phyloP scores from a whole-genome alignment of 1,139 yeast species.

The Protomyces lactucae-debilis region DNA sequence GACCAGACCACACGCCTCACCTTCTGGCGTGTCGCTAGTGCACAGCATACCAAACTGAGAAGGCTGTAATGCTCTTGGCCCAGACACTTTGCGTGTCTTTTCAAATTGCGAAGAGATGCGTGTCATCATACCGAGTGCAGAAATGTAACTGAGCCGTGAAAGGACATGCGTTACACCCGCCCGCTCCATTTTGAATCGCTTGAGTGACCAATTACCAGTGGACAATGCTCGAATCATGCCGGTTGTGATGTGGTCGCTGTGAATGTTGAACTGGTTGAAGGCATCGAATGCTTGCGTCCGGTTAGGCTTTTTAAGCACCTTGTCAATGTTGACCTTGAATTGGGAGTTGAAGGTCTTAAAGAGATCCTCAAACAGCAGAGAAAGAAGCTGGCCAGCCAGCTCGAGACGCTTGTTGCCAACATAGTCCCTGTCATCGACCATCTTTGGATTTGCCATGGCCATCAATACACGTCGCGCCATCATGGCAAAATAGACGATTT shows the following conservation, averaged over 20 bases:
- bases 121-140: constrained; percentile 99
- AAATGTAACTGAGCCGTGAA: constrained; percentile 81
- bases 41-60: constrained; percentile 56
- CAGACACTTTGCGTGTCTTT: constrained; percentile 94
- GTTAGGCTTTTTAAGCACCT: constrained; percentile 86
- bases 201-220: constrained; percentile 97
- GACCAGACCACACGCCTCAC: constrained; percentile 99
- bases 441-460: constrained; percentile 91
- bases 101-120: constrained; percentile 97
- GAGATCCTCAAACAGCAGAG: constrained; percentile 88
- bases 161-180: constrained; percentile 98
- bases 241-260: constrained; percentile 84
- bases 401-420: constrained; percentile 97
- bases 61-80: constrained; percentile 98
- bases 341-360: constrained; percentile 93
- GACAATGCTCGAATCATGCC: constrained; percentile 96
- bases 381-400: constrained; percentile 95
- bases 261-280: constrained; percentile 76
- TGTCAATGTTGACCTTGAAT: constrained; percentile 89
- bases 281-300: constrained; percentile 96
- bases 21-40: constrained; percentile 99
- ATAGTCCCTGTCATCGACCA: constrained; percentile 97
- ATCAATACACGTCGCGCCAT: constrained; percentile 94
- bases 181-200: constrained; percentile 98
- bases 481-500: constrained; percentile 87